A percentile compares a stretch with the other conserved stretches of the same genome.
These are phyloP conservation scores for Hypoxylon perforatum DNA, from an alignment of 495 filamentous ascomycete genomes.

Conservation along the genomic window DNA sequence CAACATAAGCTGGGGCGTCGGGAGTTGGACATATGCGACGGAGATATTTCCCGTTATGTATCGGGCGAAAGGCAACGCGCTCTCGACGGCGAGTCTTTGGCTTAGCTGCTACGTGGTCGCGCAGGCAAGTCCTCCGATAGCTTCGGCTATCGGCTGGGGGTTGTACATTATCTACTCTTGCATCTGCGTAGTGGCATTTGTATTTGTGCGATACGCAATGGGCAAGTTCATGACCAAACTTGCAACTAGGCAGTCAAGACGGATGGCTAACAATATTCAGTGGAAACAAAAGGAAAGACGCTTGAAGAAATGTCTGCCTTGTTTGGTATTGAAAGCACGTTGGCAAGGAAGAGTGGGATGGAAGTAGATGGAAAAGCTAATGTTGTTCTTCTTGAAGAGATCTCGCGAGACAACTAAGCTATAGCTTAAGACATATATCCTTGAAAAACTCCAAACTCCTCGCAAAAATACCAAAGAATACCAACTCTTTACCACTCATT, in stretches of 20 bases:
- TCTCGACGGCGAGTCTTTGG: conserved; percentile 38
- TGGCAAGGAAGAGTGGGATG: conserved; percentile 25
- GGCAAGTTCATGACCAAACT: conserved; percentile 6
- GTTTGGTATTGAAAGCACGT: conserved; percentile 29
- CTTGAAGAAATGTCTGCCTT: conserved; percentile 38
- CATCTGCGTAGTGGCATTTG: conserved; percentile 36
- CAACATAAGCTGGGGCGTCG: conserved; percentile 46
- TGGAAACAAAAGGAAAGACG: conserved; percentile 34
- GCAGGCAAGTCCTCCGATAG: conserved; percentile 38
- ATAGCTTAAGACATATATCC: not conserved
- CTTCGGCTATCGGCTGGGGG: conserved; percentile 33
- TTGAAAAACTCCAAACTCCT: no score
- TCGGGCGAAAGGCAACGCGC: conserved; percentile 32
- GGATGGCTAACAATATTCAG: conserved; percentile 8
- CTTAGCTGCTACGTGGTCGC: conserved; percentile 39
- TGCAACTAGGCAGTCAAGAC: not conserved
- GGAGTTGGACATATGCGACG: conserved; percentile 46
- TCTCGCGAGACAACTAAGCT: not conserved
- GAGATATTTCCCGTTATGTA: conserved; percentile 44
- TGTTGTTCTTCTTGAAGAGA: conserved; percentile 4
- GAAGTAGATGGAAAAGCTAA: conserved; percentile 11
- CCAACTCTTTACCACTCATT: no score
- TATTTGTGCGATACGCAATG: conserved; percentile 39
- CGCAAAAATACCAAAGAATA: no score
- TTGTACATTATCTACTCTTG: conserved; percentile 42